A percentile compares a stretch with the other conserved stretches of the same genome.
Evolutionary conservation across 441 rosid species (phyloP).

Genomic region (Geranium incanum): DNA sequence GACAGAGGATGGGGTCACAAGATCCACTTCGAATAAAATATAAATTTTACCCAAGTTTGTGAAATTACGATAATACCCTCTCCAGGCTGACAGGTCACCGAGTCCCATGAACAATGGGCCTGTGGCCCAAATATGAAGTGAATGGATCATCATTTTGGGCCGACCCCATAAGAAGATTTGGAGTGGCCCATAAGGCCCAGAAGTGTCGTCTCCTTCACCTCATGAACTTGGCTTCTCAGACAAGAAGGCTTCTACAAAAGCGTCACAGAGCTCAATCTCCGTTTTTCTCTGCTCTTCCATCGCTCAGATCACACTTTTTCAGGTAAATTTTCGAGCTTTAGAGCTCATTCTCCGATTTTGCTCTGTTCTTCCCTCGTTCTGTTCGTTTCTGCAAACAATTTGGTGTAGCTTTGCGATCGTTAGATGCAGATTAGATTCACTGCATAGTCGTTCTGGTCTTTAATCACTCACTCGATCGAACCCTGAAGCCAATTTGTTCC

Average conservation of each 20-base stretch:
- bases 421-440: not conserved
- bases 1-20: too few species aligned
- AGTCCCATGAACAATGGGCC: too few species aligned
- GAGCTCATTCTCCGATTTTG: not conserved
- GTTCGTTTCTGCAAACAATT: not conserved
- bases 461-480: slow-evolving; percentile 8
- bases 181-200: not conserved
- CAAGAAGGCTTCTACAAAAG: slow-evolving; percentile 19
- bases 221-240: slow-evolving; percentile 14
- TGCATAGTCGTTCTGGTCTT: not conserved
- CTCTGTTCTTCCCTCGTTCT: not conserved
- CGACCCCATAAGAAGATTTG: too few species aligned
- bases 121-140: too few species aligned
- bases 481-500: not conserved
- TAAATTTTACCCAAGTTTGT: too few species aligned
- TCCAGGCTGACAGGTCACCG: too few species aligned
- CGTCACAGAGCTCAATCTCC: slow-evolving; percentile 7
- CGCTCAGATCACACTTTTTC: not conserved
- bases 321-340: not conserved
- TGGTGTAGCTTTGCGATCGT: not conserved
- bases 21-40: too few species aligned
- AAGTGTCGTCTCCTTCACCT: not conserved
- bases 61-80: too few species aligned
- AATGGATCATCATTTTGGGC: too few species aligned
- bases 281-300: not conserved